Evolutionary conservation across 2,329 filamentous ascomycete species (phyloP), one percentile per base, ranked within the genome.

Genomic region (Triangularia setosa): DNA sequence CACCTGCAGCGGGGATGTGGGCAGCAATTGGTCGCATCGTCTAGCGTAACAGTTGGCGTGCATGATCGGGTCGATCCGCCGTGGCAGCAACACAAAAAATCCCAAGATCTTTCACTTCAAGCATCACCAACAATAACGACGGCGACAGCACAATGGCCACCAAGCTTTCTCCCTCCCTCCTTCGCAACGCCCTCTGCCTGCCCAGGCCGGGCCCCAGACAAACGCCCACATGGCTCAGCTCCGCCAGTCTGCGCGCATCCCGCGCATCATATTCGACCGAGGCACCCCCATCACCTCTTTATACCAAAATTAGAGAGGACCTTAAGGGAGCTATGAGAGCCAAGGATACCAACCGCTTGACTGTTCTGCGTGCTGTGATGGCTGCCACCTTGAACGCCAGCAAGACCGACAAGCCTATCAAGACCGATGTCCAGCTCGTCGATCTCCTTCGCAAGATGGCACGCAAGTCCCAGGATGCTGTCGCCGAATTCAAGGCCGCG

Each of bases 351-450:
- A 79, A 85, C 25, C 86, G 89, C 2, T 84, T 93, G 25, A 79
- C 84, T 44, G 90, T 91, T 40, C 82, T 94, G 58, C 89, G 91
- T 69, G 76, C 82, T 48, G 79, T 93, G 67, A 83, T 93, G 68
- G 82, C 89, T 30, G 84, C 89, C 67, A 87, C 90, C 66, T 87
- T 88, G 70, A 93, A 93, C 76, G 87, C 89, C 33, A 89, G 87
- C 74, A 93, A 93, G 78, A 92, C 90, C 14, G 73, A 82, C 44
- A 80, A 79, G 44, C 90, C 91, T n/a, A 85, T 93, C 72, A 80
- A 79, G 62, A 90, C 86, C 23, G 90, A 94, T 75, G 82, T 84
- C 68, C 85, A 90, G 72, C 81, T 94, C 62, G 84, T 92, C 27
- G 79, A 81, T 7, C 79, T 93, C 58, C 82, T 95, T 63, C 83